Percentiles rank a stretch among this genome's conserved stretches.
Evolutionary conservation across 805 yeast genomes (phyloP).

Genomic region (Grigorovia jiainica): DNA sequence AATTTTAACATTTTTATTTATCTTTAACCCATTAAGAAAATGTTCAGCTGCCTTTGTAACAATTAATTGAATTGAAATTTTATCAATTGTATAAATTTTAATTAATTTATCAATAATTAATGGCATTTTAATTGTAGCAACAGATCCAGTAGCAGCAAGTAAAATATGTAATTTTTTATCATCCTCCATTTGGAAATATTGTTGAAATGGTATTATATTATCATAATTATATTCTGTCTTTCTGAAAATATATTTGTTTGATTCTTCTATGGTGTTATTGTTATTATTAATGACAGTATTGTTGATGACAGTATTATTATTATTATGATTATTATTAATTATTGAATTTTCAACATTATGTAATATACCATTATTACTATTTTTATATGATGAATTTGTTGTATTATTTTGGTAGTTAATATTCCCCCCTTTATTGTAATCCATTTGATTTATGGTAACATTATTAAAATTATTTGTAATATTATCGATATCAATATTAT

Average conservation of each 20-base stretch:
- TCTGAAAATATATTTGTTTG: conserved; percentile 3
- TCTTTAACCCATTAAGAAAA: conserved; percentile 52
- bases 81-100: conserved; percentile 64
- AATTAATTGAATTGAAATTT: conserved; percentile 74
- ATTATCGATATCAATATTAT: not conserved
- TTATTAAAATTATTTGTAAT: too few species aligned
- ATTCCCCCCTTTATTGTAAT: not conserved
- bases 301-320: too few species aligned
- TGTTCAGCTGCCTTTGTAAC: conserved; percentile 72
- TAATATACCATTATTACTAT: not conserved
- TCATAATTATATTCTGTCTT: conserved; percentile 6
- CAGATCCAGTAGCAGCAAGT: conserved; percentile 91
- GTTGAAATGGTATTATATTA: conserved; percentile 66
- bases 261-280: not conserved
- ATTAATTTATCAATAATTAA: conserved; percentile 77
- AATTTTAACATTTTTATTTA: conserved; percentile 65
- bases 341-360: too few species aligned
- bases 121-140: conserved; percentile 91
- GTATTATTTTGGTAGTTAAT: not conserved
- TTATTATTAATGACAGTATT: too few species aligned
- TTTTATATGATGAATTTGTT: not conserved
- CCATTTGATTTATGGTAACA: too few species aligned
- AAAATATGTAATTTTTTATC: conserved; percentile 82
- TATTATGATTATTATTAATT: too few species aligned
- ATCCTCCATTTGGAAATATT: conserved; percentile 60